These are phyloP conservation scores for Fusarium phyllophilum DNA, from an alignment of 2,329 filamentous ascomycete genomes.

Conservation along the genomic window DNA sequence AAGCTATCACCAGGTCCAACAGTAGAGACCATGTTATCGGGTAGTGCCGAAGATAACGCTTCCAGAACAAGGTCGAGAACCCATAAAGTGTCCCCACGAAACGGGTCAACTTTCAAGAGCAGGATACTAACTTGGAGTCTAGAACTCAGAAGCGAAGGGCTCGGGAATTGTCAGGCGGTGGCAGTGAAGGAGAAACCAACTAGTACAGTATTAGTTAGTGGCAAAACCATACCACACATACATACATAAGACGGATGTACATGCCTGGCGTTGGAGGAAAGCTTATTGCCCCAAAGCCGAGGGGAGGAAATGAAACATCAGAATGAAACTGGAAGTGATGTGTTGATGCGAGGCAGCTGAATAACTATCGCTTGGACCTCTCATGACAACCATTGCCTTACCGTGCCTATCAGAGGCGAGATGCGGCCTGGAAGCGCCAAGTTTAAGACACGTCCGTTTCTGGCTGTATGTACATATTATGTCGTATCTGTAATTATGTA, in stretches of 20 bases:
- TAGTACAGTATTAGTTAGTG: slow-evolving; percentile 9
- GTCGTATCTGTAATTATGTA: background rate
- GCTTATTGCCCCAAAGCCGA: slow-evolving; percentile 24
- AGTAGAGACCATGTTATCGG: background rate
- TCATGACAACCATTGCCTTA: background rate
- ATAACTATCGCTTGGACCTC: background rate
- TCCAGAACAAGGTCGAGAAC: slow-evolving; percentile 18
- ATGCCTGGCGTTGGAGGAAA: slow-evolving; percentile 30
- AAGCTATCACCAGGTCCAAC: background rate
- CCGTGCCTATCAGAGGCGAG: background rate
- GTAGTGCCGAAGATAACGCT: background rate
- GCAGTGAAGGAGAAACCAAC: background rate
- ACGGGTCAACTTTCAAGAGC: background rate
- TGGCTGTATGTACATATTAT: background rate
- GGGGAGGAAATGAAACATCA: slow-evolving; percentile 2
- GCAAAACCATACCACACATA: slow-evolving; percentile 29
- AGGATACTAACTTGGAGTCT: slow-evolving; percentile 11
- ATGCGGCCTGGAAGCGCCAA: slow-evolving; percentile 1
- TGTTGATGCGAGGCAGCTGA: background rate
- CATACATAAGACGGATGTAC: background rate
- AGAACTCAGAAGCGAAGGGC: slow-evolving; percentile 14
- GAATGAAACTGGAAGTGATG: background rate
- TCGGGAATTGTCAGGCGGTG: background rate
- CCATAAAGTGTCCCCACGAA: background rate
- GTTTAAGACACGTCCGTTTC: slow-evolving; percentile 11